Base-by-base conservation (phyloP, 1,139 yeast genomes). In the Schizosaccharomyces versatilis region DNA sequence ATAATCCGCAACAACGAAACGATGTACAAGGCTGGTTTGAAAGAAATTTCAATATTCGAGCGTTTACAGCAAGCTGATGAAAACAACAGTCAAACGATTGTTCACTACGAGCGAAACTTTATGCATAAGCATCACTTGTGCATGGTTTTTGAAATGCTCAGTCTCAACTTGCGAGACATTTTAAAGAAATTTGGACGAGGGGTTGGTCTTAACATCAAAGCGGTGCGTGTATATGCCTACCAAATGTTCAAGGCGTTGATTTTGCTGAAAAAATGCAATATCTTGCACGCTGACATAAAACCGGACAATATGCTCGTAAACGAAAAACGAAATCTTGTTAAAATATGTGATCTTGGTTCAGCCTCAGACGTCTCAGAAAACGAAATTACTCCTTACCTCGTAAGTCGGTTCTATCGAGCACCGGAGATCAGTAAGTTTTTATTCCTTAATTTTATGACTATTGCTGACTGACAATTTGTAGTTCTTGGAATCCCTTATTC, bases 81-180 rank as follows among this genome's bases (percentile, higher is more conserved):
- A 1, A 69, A 71, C 51, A 81, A 79, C 63, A 63, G 71, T 56
- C 77, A 78, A 61, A 83, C 80, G 64, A 80, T 90, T 61, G 80
- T 83, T 58, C 84, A 80, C 64, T 68, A 85, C 51, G 70, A 81
- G 51, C 84, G 82, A 62, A 81, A 83, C 60, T 81, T 86, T 66
- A 95, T 84, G 65, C 86, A 77, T 66, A 74, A 88, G 62, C 81
- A 84, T 59, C 96, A 86, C 67, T 80, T 86, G 53, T 85, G 95
- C 67, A 76, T 86, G 57, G 90, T 86, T 3, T 84, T 95, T 14
- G 94, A 85, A 63, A 70, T 82, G 57, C 70, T 84, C 24, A 60
- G 83, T 61, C 77, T 80, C 56, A 83, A 93, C 32, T 73, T 86
- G 19, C 84, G 84, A 63, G 95, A 85, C 64, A 82, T 85, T 59